Conservation (phyloP, 306 rosid genomes). For the Fragaria ananassa region DNA sequence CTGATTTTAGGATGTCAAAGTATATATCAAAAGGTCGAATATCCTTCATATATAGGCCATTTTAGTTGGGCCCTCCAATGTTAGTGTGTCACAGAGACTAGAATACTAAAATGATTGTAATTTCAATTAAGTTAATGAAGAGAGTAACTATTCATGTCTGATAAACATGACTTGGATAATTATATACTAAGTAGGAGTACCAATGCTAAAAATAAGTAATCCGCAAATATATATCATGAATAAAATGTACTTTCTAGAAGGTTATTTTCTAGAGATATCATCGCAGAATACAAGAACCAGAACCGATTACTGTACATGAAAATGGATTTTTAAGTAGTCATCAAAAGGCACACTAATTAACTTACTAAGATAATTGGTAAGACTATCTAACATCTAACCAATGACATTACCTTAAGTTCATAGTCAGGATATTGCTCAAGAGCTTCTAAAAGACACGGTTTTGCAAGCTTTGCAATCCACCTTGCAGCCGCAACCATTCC, state of each 20-base stretch:
- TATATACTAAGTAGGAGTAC: background rate
- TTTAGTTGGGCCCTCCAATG: background rate
- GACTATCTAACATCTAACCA: background rate
- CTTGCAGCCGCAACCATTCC: slow-evolving; percentile 99
- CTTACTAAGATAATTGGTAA: background rate
- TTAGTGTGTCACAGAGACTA: background rate
- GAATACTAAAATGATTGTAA: background rate
- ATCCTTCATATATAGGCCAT: background rate
- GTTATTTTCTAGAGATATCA: background rate
- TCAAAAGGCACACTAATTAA: background rate
- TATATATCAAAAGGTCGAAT: background rate
- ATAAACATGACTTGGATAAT: background rate
- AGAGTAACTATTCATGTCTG: background rate
- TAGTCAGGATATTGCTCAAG: slow-evolving; percentile 58
- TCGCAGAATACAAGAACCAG: background rate
- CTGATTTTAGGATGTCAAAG: background rate
- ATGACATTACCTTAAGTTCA: slow-evolving; percentile 57
- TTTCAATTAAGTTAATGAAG: background rate
- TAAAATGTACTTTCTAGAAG: background rate
- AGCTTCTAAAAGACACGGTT: slow-evolving; percentile 75
- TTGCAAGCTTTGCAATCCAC: slow-evolving; percentile 85
- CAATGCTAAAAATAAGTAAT: background rate
- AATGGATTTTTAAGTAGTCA: background rate
- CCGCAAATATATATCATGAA: background rate
- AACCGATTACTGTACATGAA: background rate